Evolutionary conservation across 1,139 yeast genomes (phyloP).

Genomic region (Hansenula sp.): DNA sequence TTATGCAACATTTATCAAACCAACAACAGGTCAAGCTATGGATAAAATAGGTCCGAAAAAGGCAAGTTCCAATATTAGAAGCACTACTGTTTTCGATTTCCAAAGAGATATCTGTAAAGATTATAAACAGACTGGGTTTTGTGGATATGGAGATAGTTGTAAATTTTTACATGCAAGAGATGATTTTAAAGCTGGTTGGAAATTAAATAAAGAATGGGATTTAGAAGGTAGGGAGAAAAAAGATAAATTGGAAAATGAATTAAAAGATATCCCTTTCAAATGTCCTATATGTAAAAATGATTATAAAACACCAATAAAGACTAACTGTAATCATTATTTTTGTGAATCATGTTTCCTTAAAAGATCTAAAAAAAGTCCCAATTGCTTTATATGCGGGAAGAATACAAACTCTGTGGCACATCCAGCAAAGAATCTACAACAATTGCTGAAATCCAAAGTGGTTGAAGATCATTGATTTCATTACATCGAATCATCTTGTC

Average conservation of each 20-base stretch:
- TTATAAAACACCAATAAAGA: slow-evolving; percentile 55
- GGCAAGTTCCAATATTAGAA: slow-evolving; percentile 45
- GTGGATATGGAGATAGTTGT: slow-evolving; percentile 99
- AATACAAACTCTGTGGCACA: slow-evolving; percentile 54
- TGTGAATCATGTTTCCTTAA: slow-evolving; percentile 62
- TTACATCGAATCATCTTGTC: no score
- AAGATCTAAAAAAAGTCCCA: slow-evolving; percentile 41
- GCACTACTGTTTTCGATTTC: slow-evolving; percentile 81
- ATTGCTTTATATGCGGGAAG: slow-evolving; percentile 54
- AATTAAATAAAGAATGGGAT: slow-evolving; percentile 74
- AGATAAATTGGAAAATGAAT: slow-evolving; percentile 12
- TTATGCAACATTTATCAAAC: slow-evolving; percentile 24
- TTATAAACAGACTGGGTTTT: slow-evolving; percentile 85
- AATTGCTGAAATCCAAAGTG: slow-evolving; percentile 18
- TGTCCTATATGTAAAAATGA: slow-evolving; percentile 62
- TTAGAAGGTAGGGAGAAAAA: slow-evolving; percentile 14
- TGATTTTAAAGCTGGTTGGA: slow-evolving; percentile 75
- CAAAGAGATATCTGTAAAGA: slow-evolving; percentile 97
- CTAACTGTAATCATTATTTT: slow-evolving; percentile 63
- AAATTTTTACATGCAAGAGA: slow-evolving; percentile 89
- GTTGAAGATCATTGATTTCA: no score
- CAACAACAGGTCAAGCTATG: slow-evolving; percentile 16
- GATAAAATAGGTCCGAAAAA: slow-evolving; percentile 34
- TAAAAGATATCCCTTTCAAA: slow-evolving; percentile 48
- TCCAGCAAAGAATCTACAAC: slow-evolving; percentile 29